Evolutionary conservation across 345 rosid genomes (phyloP), one percentile per base, ranked within the genome.

Genomic region (Cardamine resedifolia): DNA sequence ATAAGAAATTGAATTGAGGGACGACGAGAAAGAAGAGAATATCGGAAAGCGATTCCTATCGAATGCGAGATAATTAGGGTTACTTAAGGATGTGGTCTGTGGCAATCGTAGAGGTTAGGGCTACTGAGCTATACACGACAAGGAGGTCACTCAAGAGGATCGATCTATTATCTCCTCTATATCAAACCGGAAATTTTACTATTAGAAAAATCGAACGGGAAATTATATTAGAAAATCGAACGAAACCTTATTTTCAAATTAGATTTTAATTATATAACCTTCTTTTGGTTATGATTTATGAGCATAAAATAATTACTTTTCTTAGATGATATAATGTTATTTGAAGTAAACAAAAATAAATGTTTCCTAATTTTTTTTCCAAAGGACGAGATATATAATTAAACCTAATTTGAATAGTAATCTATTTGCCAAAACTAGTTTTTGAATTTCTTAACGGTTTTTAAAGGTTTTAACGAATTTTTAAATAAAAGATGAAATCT

Each of bases 41-140:
- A 4, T 24, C 49, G 24, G 23, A 48, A 63, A 41, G 66, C 66
- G 51, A 48, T 59, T 20, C 11, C 44, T 27, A 49, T 36, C 20
- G 61, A 21, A 61, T 50, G 61, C 10, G 9, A 58, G 60, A 50
- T 60, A 1, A 39, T 43, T 64, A 72, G 70, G 70, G 63, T 28
- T 63, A 43, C 56, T 31, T 34, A 66, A 65, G 31, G 59, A 24
- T 50, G 26, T 5, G 61, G 66, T 47, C 48, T 69, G 68, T 62
- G 44, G 61, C 53, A 51, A 20, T 41, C 57, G 48, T n/a, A 30
- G 56, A 64, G 64, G 30, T 55, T 72, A 72, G 63, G 55, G 56
- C 57, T 52, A 10, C 63, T 39, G 21, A n/a, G 62, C 53, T 51
- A n/a, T n/a, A 62, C 62, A 43, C 70, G 70, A 72, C 64, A 72